These are phyloP conservation scores for Starmerella lactis-condensi DNA, from an alignment of 805 yeast genomes.

Conservation along the genomic window DNA sequence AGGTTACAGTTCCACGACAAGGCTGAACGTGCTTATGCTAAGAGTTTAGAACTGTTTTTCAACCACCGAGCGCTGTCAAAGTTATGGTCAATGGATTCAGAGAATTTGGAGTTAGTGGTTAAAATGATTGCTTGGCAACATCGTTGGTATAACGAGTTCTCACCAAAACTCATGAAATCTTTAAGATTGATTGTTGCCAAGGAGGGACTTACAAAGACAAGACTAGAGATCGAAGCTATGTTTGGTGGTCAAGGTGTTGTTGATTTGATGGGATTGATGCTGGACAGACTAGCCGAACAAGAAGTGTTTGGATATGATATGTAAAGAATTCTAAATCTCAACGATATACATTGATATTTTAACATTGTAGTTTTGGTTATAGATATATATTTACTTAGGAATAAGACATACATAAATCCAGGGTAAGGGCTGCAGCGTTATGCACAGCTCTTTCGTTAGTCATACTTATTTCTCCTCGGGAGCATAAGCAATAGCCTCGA, in stretches of 20 bases:
- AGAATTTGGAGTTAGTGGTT: constrained; percentile 49
- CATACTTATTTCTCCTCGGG: background rate
- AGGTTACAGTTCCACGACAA: constrained; percentile 69
- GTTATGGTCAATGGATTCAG: constrained; percentile 33
- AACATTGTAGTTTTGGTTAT: background rate
- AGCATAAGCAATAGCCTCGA: constrained; percentile 81
- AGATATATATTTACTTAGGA: background rate
- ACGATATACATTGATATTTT: background rate
- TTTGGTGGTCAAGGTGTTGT: constrained; percentile 20
- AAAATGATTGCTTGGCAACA: constrained; percentile 92
- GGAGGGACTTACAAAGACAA: constrained; percentile 63
- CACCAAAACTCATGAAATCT: constrained; percentile 44
- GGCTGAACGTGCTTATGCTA: constrained; percentile 67
- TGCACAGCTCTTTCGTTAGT: background rate
- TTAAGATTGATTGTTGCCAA: constrained; percentile 46
- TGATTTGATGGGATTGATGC: constrained; percentile 16
- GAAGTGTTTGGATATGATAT: constrained; percentile 16
- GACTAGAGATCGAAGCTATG: constrained; percentile 23
- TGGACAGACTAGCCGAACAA: constrained; percentile 16
- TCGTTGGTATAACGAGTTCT: constrained; percentile 89
- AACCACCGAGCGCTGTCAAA: constrained; percentile 64
- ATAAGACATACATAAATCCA: background rate
- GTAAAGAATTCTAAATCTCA: too few relatives aligned
- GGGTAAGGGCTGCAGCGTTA: background rate
- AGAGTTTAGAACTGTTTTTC: constrained; percentile 55